phyloP scores from a whole-genome alignment of 129 eudicot genomes.

The Artemisia tridentata region DNA sequence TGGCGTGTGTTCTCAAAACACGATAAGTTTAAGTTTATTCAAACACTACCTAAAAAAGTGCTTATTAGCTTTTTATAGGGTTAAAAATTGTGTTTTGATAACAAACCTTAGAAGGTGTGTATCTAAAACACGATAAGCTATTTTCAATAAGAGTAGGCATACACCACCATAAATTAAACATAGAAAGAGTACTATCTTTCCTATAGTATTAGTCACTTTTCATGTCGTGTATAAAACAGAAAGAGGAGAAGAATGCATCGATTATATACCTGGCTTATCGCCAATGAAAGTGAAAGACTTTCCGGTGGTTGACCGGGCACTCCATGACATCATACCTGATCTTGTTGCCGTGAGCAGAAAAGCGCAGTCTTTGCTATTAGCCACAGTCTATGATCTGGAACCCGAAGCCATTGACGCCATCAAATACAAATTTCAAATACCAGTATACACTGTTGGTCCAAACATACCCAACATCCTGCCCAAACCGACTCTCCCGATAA shows the following conservation, averaged over 20 bases:
- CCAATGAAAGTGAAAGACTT: conserved; percentile 44
- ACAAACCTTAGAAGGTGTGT: no score
- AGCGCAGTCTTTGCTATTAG: conserved; percentile 42
- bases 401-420: conserved; percentile 25
- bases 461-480: conserved; percentile 21
- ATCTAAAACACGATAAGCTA: no score
- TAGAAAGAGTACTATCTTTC: not conserved
- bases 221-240: conserved; percentile 5
- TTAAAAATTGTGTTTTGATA: not conserved
- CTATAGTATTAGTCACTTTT: not conserved
- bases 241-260: conserved; percentile 35
- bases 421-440: conserved; percentile 18
- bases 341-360: conserved; percentile 20
- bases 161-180: not conserved
- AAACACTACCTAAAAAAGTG: not conserved
- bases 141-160: no score
- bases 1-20: not conserved
- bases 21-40: not conserved
- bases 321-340: not conserved
- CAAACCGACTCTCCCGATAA: not conserved
- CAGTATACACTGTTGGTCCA: conserved; percentile 32
- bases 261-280: conserved; percentile 62
- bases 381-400: conserved; percentile 55
- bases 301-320: conserved; percentile 31
- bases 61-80: not conserved